A percentile compares a stretch with the other conserved stretches of the same genome.
These are phyloP conservation scores for Echites panduratus DNA, from an alignment of 257 asterid genomes.

Conservation along the genomic window DNA sequence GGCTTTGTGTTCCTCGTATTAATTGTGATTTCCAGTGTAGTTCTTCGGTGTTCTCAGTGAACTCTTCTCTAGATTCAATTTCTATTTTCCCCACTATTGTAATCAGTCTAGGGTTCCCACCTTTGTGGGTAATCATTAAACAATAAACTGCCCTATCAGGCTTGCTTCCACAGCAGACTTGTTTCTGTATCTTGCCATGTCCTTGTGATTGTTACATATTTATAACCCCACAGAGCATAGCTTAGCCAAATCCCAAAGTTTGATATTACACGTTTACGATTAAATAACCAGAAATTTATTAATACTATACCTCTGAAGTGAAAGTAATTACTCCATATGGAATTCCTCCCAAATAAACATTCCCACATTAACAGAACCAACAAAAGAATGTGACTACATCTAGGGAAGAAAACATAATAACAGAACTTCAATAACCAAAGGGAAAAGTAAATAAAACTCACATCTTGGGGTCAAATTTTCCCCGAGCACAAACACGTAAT, in stretches of 20 bases:
- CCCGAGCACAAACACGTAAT: constrained; percentile 63
- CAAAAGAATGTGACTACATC: neutral
- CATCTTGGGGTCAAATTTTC: constrained; percentile 85
- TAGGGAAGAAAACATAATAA: neutral
- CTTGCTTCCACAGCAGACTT: too few species aligned
- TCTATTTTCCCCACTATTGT: too few species aligned
- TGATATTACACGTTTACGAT: neutral
- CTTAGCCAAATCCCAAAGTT: neutral
- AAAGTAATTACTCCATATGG: neutral
- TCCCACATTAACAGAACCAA: neutral
- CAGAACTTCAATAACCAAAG: neutral
- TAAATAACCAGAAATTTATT: neutral
- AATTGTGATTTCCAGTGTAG: too few species aligned
- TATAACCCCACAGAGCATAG: neutral
- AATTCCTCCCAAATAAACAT: neutral
- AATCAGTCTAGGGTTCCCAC: too few species aligned
- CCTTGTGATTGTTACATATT: too few species aligned
- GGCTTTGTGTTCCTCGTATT: too few species aligned
- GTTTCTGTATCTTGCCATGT: too few species aligned
- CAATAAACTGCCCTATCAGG: too few species aligned
- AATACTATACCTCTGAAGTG: neutral
- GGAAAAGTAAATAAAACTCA: constrained; percentile 22
- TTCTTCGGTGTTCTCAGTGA: too few species aligned
- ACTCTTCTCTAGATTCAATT: too few species aligned
- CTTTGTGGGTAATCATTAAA: too few species aligned